These are phyloP conservation scores for Trichosphaerium sp. DNA, from an alignment of 78 protist species.

Conservation along the genomic window DNA sequence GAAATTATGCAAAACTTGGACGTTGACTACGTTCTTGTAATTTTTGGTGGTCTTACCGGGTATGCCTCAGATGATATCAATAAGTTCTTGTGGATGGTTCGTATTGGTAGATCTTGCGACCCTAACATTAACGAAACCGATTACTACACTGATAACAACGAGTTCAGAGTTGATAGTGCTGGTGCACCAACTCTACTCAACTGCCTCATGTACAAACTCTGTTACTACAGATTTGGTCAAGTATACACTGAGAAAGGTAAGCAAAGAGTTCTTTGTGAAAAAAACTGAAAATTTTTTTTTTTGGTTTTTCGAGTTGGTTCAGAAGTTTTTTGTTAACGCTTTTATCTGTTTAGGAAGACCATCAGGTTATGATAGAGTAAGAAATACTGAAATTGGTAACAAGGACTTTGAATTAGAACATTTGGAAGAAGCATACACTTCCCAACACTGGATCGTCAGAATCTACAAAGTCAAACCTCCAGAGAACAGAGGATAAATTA, in stretches of 20 bases:
- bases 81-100: conserved; percentile 97
- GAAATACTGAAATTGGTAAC: conserved; percentile 82
- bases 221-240: conserved; percentile 89
- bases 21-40: conserved; percentile 94
- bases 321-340: background rate
- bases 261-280: background rate
- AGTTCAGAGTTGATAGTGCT: conserved; percentile 60
- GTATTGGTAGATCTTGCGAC: conserved; percentile 59
- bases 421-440: conserved; percentile 94
- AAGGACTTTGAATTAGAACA: conserved; percentile 66
- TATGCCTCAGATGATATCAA: conserved; percentile 91
- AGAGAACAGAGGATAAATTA: conserved; percentile 32
- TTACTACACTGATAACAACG: conserved; percentile 68
- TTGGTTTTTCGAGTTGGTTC: too few relatives aligned
- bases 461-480: conserved; percentile 84
- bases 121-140: conserved; percentile 58
- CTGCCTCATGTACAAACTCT: conserved; percentile 86
- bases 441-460: conserved; percentile 94
- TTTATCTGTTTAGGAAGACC: conserved; percentile 14
- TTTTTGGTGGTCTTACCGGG: conserved; percentile 96
- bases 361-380: conserved; percentile 88
- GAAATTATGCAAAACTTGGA: conserved; percentile 64
- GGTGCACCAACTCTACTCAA: conserved; percentile 62
- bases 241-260: conserved; percentile 38
- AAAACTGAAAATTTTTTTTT: background rate